Evolutionary conservation across 75 land plant genomes (phyloP).

Genomic region (Cryptomeria japonica): DNA sequence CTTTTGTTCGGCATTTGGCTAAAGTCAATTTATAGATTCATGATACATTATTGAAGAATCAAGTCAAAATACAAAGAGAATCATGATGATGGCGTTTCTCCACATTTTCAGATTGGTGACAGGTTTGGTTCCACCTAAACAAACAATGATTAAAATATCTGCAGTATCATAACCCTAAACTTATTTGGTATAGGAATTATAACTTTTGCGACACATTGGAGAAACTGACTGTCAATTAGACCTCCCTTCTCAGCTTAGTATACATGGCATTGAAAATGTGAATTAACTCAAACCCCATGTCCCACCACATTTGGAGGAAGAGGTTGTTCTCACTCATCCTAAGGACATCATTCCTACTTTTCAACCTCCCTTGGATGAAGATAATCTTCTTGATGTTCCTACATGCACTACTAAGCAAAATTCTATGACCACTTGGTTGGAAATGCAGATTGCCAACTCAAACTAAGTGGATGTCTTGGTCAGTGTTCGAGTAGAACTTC

Average conservation of each 20-base stretch:
- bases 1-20: background rate
- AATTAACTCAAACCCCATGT: background rate
- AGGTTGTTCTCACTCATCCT: background rate
- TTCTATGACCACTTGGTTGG: background rate
- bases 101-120: background rate
- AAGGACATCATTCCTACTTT: background rate
- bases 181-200: background rate
- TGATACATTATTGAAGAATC: background rate
- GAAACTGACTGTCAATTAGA: background rate
- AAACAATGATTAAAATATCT: background rate
- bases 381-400: background rate
- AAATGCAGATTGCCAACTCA: background rate
- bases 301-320: background rate
- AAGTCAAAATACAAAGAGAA: background rate
- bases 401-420: background rate
- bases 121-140: background rate
- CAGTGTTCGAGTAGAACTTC: background rate
- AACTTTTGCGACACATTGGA: background rate
- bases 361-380: background rate
- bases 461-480: background rate
- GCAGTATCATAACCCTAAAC: background rate
- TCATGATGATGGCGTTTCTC: background rate
- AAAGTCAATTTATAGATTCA: background rate
- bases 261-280: background rate
- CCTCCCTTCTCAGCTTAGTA: slow-evolving; percentile 3